These are phyloP conservation scores for Secale cereale DNA, from an alignment of 176 grass and related monocot genomes.

Conservation along the genomic window DNA sequence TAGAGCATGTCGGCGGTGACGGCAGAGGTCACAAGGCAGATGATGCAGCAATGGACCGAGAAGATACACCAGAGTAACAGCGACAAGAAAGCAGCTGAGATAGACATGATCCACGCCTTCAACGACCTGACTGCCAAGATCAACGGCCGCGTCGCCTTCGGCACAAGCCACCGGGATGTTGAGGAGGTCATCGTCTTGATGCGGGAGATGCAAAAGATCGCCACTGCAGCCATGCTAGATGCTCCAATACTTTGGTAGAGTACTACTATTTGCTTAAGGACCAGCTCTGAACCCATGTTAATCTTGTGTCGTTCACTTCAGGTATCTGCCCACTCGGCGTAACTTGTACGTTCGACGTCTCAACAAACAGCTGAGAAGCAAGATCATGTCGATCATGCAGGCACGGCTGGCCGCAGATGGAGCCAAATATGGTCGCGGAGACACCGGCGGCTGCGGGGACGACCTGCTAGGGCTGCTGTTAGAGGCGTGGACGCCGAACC, in stretches of 20 bases:
- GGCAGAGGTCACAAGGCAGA: conserved; percentile 10
- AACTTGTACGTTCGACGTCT: conserved; percentile 17
- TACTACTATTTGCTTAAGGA: neutral
- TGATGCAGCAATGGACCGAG: conserved; percentile 4
- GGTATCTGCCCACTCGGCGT: conserved; percentile 39
- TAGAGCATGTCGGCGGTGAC: conserved; percentile 4
- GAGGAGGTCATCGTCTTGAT: conserved; percentile 17
- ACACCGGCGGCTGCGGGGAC: neutral
- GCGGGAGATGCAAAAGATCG: conserved; percentile 31
- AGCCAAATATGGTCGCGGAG: no score
- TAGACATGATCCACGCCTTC: conserved; percentile 35
- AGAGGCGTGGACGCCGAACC: neutral
- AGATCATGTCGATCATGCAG: conserved; percentile 30
- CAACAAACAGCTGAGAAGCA: conserved; percentile 23
- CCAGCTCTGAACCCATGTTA: neutral
- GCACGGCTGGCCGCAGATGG: neutral
- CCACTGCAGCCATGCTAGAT: neutral
- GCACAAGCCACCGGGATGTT: conserved; percentile 6
- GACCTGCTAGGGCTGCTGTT: conserved; percentile 53
- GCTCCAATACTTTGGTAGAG: conserved; percentile 21
- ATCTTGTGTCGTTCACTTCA: neutral
- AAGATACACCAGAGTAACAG: neutral
- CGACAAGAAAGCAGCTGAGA: conserved; percentile 4
- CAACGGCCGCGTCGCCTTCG: conserved; percentile 40
- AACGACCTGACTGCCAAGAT: conserved; percentile 35